Percentiles rank a stretch among this genome's conserved stretches.
These are phyloP conservation scores for Teratosphaeria destructans DNA, from an alignment of 2,329 filamentous ascomycete species.

Conservation along the genomic window DNA sequence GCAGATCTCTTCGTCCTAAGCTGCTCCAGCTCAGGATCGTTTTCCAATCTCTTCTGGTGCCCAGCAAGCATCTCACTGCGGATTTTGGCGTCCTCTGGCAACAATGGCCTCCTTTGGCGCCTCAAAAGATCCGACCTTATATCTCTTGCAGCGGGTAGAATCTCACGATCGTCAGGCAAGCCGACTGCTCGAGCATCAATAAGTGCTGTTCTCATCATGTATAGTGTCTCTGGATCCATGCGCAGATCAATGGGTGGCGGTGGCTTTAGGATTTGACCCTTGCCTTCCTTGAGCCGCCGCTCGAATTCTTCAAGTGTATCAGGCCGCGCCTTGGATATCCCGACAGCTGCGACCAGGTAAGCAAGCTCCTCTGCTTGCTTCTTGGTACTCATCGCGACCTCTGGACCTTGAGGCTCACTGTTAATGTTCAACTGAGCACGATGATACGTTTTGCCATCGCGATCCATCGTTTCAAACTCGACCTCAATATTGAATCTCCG, in stretches of 20 bases:
- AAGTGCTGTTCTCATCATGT: slow-evolving; percentile 29
- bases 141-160: slow-evolving; percentile 13
- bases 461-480: slow-evolving; percentile 6
- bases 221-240: slow-evolving; percentile 22
- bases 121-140: not conserved
- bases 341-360: slow-evolving; percentile 28
- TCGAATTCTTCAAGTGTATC: slow-evolving; percentile 25
- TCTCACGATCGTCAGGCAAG: slow-evolving; percentile 21
- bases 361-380: slow-evolving; percentile 26
- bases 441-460: slow-evolving; percentile 2
- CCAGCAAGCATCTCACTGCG: slow-evolving; percentile 7
- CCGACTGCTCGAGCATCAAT: slow-evolving; percentile 25
- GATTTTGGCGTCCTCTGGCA: not conserved
- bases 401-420: slow-evolving; percentile 17
- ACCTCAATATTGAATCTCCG: slow-evolving; percentile 13
- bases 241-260: slow-evolving; percentile 19
- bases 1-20: slow-evolving; percentile 24
- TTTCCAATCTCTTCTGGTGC: slow-evolving; percentile 9
- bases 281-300: slow-evolving; percentile 21
- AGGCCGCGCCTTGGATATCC: slow-evolving; percentile 23
- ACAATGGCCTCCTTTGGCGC: slow-evolving; percentile 2
- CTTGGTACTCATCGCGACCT: slow-evolving; percentile 24
- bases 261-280: slow-evolving; percentile 23
- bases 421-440: slow-evolving; percentile 21
- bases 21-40: slow-evolving; percentile 8